phyloP scores from a whole-genome alignment of 345 rosid species.

The Isatis tinctoria region DNA sequence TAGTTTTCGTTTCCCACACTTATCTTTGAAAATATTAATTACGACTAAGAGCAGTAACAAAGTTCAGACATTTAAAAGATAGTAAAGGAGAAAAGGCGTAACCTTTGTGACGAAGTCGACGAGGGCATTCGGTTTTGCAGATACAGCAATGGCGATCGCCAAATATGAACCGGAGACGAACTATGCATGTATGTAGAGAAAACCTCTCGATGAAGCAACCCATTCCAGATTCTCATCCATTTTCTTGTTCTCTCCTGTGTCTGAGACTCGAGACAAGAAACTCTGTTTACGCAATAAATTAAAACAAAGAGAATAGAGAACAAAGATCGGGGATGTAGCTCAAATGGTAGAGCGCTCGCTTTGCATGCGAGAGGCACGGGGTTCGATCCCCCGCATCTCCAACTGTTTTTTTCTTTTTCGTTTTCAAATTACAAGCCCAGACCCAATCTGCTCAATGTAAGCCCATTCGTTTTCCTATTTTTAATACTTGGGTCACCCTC shows the following conservation, averaged over 20 bases:
- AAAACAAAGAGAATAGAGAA: not conserved
- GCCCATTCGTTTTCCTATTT: no score
- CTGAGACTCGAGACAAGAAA: not conserved
- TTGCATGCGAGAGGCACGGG: conserved; percentile 96
- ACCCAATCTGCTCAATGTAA: not conserved
- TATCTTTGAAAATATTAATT: not conserved
- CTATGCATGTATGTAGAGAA: conserved; percentile 92
- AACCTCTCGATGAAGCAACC: conserved; percentile 88
- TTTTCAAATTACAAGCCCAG: not conserved
- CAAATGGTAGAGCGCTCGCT: conserved; percentile 97
- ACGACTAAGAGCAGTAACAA: not conserved
- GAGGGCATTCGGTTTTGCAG: conserved; percentile 63
- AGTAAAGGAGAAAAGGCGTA: conserved; percentile 15
- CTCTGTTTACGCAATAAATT: not conserved
- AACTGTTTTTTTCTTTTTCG: not conserved
- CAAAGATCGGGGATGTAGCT: conserved; percentile 28
- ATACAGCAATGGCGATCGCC: conserved; percentile 78
- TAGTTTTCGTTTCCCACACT: not conserved
- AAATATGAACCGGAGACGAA: conserved; percentile 91
- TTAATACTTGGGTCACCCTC: no score
- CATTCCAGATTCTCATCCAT: conserved; percentile 89
- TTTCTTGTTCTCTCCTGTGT: conserved; percentile 14
- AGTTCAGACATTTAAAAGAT: not conserved
- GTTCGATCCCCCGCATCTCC: conserved; percentile 95
- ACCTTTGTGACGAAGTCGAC: conserved; percentile 83